Evolutionary conservation across 495 filamentous ascomycete genomes (phyloP), one percentile per base, ranked within the genome.

Genomic region (Daldinia caldariorum): DNA sequence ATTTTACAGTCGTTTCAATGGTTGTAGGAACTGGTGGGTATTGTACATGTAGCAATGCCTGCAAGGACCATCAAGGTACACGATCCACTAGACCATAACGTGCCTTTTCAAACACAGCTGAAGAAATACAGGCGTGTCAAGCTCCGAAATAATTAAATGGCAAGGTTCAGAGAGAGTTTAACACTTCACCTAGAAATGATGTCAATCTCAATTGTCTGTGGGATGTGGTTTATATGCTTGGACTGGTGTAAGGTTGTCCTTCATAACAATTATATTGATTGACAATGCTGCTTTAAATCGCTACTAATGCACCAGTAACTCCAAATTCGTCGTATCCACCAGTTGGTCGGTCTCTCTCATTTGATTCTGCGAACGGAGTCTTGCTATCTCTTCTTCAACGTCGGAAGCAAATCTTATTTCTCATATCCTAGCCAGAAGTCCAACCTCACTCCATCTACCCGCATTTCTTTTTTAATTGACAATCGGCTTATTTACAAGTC

Each of bases 401-500:
- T 4, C 16, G 20, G 43, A 12, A 47, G 20, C 7, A 16, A 20
- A 6, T n/a, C 7, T 34, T 7, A 3, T 4, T 34, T 7, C 9
- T 10, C 34, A 7, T 35, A 35, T 22, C 43, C 18, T 47, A 47
- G 3, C 16, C 5, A 35, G 9, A 47, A 4, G 7, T 16, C 7
- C 6, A 47, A 22, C 16, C 2, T 10, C 16, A 47, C 29, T 20
- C 26, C 47, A 31, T 45, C 5, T 50, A 47, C 7, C 41, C 41
- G 7, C 16, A n/a, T 9, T 45, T 3, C 43, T 20, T n/a, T n/a
- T n/a, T 4, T 2, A 35, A 35, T 2, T 22, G 22, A 51, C 10
- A 26, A 4, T n/a, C n/a, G n/a, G 7, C 12, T 39, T 56, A 66
- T 61, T 70, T 65, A 34, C 69, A 71, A 3, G 69, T 60, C 69